Base-by-base conservation (phyloP, 1,284 basidiomycete species). In the Entoloma clypeatum region DNA sequence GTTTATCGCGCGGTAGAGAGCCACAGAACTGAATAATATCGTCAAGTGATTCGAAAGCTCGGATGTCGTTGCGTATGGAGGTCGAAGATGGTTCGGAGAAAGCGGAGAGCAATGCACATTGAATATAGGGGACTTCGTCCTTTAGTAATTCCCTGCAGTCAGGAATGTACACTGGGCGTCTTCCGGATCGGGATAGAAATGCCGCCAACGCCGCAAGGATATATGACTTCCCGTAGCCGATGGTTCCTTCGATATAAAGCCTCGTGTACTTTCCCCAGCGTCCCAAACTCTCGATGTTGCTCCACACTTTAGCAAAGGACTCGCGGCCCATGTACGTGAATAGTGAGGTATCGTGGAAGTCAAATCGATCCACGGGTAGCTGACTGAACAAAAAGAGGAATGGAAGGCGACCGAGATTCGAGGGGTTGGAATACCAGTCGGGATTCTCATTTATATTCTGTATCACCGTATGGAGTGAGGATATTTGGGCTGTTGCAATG, bases 261-360 rank as follows among this genome's bases (percentile, higher is more conserved):
- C n/a, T 8, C 25, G 40, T 14, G 40, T n/a, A 36, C 10, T 24
- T 25, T 11, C 13, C 23, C 14, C 9, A 10, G 13, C 14, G 13
- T 18, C 27, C 33, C 32, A 26, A 33, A 16, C 11, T 13, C 9
- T 25, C 16, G 23, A n/a, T n/a, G n/a, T n/a, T 2, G 14, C 8
- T 6, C 40, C 31, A 36, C 2, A 42, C 8, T 1, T 4, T 11
- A 14, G 7, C 32, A 19, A 42, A 42, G 18, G 10, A 14, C 14
- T 35, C 33, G 10, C 40, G 31, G 21, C 40, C 31, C 40, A 42
- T 42, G 18, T 42, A 42, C 32, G 24, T 23, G 25, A 42, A 42
- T n/a, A n/a, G 8, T 13, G 27, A 26, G 26, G 11, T 24, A n/a
- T n/a, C n/a, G n/a, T n/a, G n/a, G n/a, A n/a, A n/a, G n/a, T n/a